These are phyloP conservation scores for Xerocomus spinulosus DNA, from an alignment of 768 basidiomycete genomes.

Conservation along the genomic window DNA sequence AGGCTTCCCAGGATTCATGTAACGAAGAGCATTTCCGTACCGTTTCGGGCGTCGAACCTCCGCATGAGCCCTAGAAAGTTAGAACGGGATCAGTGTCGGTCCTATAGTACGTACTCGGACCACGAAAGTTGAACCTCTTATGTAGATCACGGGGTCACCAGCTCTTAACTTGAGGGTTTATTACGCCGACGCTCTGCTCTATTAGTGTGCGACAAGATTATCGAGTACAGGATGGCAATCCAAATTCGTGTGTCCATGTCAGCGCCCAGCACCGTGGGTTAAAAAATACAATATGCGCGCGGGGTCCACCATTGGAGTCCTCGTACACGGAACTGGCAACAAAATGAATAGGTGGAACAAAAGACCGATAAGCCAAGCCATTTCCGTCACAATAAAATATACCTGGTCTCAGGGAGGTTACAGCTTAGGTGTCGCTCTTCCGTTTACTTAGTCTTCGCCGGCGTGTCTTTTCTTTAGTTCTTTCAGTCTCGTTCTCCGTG, in stretches of 20 bases:
- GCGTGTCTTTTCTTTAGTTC: constrained; percentile 22
- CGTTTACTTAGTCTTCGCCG: constrained; percentile 34
- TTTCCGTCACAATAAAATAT: constrained; percentile 17
- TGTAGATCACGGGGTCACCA: no score
- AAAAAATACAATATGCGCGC: constrained; percentile 10
- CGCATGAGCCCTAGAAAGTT: no score
- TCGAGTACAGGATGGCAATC: no score
- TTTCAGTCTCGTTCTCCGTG: constrained; percentile 13
- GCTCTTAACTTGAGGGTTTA: no score
- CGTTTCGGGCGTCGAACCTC: no score
- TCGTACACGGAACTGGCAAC: constrained; percentile 1
- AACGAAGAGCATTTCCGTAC: no score
- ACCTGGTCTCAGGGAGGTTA: constrained; percentile 5
- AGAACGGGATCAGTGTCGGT: no score
- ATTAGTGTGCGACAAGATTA: constrained; percentile 2
- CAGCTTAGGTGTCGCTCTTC: constrained; percentile 24
- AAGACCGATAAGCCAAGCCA: no score
- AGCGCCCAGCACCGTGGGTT: constrained; percentile 16
- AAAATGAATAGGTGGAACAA: constrained; percentile 7
- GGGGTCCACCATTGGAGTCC: constrained; percentile 5
- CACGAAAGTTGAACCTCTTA: no score
- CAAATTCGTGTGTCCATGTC: constrained; percentile 6
- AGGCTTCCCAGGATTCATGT: no score
- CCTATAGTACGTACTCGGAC: no score
- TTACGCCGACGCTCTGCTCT: background rate